phyloP scores from a whole-genome alignment of 306 rosid genomes.

The Begonia peltatifolia region DNA sequence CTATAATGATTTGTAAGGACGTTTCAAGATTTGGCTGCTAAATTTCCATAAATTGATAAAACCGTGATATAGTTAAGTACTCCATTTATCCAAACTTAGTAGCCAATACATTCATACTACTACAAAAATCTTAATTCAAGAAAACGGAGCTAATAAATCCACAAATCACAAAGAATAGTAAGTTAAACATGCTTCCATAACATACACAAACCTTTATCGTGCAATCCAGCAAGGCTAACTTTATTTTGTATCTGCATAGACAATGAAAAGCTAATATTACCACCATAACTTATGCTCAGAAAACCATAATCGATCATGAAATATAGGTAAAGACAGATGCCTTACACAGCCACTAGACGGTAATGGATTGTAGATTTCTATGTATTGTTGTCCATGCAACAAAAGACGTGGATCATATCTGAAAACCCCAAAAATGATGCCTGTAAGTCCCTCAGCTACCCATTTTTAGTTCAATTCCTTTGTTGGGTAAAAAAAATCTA shows the following conservation, averaged over 20 bases:
- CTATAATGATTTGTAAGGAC: constrained; percentile 22
- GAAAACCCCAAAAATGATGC: constrained; percentile 9
- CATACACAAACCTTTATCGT: constrained; percentile 68
- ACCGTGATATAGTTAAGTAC: too few species aligned
- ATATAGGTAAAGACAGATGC: constrained; percentile 16
- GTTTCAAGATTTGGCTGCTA: too few species aligned
- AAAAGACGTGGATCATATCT: constrained; percentile 82
- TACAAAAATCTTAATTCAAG: background rate
- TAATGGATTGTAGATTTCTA: constrained; percentile 70
- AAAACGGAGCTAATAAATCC: too few species aligned
- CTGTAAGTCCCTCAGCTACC: too few species aligned
- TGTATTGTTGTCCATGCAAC: constrained; percentile 86
- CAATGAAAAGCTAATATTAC: constrained; percentile 3
- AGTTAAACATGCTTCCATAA: background rate
- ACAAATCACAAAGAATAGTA: too few species aligned
- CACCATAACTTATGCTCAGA: background rate
- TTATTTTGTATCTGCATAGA: constrained; percentile 51
- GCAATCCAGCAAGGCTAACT: constrained; percentile 70
- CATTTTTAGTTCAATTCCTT: too few species aligned
- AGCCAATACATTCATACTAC: too few species aligned
- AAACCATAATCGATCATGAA: constrained; percentile 6
- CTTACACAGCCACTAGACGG: constrained; percentile 69
- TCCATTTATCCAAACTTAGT: too few species aligned
- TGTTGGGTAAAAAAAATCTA: too few species aligned
- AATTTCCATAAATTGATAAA: too few species aligned